phyloP scores from a whole-genome alignment of 2,329 filamentous ascomycete genomes.

The Didymella pinodella region DNA sequence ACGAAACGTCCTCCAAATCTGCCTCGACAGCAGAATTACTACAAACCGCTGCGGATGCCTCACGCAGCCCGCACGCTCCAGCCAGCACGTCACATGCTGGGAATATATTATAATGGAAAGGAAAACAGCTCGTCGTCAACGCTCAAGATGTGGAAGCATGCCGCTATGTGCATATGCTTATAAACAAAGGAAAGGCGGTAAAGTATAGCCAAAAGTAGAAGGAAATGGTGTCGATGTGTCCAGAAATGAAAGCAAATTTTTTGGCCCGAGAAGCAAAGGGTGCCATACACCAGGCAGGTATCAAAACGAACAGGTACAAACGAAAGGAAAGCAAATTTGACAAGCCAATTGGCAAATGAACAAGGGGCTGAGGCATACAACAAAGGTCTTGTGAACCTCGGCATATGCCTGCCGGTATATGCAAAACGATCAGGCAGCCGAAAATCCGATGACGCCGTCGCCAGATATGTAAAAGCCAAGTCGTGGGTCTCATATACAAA shows the following conservation, averaged over 20 bases:
- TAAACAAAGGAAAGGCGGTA: constrained; percentile 12
- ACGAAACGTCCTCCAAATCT: constrained; percentile 20
- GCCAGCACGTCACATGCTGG: constrained; percentile 18
- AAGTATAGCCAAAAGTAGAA: background rate
- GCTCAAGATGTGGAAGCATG: constrained; percentile 18
- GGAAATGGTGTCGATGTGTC: constrained; percentile 7
- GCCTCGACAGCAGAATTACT: constrained; percentile 15
- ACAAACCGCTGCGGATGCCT: constrained; percentile 10
- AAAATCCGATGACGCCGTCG: constrained; percentile 44
- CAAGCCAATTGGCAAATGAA: constrained; percentile 11
- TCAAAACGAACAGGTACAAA: constrained; percentile 29
- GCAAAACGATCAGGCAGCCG: constrained; percentile 37
- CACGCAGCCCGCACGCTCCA: constrained; percentile 11
- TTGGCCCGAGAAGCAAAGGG: constrained; percentile 26
- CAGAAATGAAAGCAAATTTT: constrained; percentile 23
- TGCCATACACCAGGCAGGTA: constrained; percentile 40
- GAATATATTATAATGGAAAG: constrained; percentile 16
- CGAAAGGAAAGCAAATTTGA: constrained; percentile 19
- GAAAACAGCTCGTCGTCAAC: constrained; percentile 23
- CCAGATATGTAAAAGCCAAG: constrained; percentile 38
- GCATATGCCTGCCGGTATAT: constrained; percentile 34
- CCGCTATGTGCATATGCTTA: constrained; percentile 10
- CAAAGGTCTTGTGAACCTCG: constrained; percentile 15
- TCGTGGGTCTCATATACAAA: constrained; percentile 47
- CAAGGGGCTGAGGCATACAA: background rate